Evolutionary conservation across 768 basidiomycete genomes (phyloP).

Genomic region (Boletus eberwhitei): DNA sequence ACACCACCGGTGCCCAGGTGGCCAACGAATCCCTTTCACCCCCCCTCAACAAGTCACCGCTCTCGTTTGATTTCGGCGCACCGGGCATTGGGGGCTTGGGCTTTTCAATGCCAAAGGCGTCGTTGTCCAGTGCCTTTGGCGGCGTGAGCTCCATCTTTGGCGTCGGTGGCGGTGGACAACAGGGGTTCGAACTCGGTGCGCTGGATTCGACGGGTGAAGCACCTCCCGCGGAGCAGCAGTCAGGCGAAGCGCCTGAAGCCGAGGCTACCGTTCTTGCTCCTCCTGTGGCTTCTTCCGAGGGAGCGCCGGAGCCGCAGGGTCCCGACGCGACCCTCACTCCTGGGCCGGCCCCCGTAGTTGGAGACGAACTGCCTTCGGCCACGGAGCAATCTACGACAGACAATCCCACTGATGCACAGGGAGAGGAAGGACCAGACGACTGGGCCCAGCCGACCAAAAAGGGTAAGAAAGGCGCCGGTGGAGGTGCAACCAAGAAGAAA

Average conservation of each 20-base stretch:
- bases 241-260: not conserved
- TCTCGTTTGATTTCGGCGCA: conserved; percentile 4
- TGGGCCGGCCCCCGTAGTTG: not conserved
- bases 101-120: not conserved
- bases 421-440: conserved; percentile 9
- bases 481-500: conserved; percentile 3
- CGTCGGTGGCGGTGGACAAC: not conserved
- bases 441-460: not conserved
- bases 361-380: not conserved
- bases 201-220: not conserved
- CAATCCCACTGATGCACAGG: not conserved
- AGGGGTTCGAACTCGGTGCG: conserved; percentile 1
- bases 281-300: not conserved
- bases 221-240: not conserved
- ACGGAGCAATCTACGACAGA: conserved; percentile 12
- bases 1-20: not conserved
- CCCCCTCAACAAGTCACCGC: not conserved
- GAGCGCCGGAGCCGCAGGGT: not conserved
- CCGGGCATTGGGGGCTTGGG: not conserved
- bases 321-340: not conserved
- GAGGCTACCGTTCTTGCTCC: not conserved
- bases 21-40: not conserved
- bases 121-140: not conserved
- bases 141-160: conserved; percentile 1
- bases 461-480: not conserved